Percentiles rank a stretch among this genome's conserved stretches.
Conservation (phyloP, 2,329 filamentous ascomycete genomes). For the Dryadomyces quercivorus region DNA sequence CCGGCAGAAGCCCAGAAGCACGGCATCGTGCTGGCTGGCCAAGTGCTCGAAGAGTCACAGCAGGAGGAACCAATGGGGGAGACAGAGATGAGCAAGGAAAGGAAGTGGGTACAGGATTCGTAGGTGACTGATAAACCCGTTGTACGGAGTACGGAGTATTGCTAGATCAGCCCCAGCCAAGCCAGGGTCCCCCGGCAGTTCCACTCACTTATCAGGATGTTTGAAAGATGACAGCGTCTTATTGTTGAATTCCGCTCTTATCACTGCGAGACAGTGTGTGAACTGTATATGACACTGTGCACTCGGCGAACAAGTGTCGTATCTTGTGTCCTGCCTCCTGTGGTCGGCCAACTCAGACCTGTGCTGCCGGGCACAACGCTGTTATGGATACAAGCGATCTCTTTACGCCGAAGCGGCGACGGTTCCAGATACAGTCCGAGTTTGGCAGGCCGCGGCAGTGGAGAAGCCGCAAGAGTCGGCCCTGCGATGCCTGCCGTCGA, state of each 20-base stretch:
- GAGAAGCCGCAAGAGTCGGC: slow-evolving; percentile 11
- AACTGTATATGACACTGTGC: no score
- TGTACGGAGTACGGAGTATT: neutral
- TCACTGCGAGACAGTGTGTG: neutral
- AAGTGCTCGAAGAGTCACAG: neutral
- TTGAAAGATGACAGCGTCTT: no score
- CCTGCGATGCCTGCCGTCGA: slow-evolving; percentile 10
- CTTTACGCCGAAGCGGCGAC: slow-evolving; percentile 7
- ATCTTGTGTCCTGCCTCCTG: neutral
- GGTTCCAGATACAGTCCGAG: slow-evolving; percentile 8
- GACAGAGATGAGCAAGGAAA: neutral
- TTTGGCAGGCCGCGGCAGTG: slow-evolving; percentile 10
- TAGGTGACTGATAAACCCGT: neutral
- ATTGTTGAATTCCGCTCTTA: neutral
- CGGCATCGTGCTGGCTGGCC: neutral
- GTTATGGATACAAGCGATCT: neutral
- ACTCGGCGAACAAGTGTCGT: no score
- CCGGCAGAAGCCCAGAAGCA: slow-evolving; percentile 21
- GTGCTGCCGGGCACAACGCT: neutral
- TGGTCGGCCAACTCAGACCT: neutral
- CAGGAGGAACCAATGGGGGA: neutral
- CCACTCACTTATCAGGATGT: neutral
- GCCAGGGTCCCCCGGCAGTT: neutral
- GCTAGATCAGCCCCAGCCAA: neutral
- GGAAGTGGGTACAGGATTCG: neutral